Base-by-base conservation (phyloP, 805 yeast genomes). In the Saccharomycopsis sp. region DNA sequence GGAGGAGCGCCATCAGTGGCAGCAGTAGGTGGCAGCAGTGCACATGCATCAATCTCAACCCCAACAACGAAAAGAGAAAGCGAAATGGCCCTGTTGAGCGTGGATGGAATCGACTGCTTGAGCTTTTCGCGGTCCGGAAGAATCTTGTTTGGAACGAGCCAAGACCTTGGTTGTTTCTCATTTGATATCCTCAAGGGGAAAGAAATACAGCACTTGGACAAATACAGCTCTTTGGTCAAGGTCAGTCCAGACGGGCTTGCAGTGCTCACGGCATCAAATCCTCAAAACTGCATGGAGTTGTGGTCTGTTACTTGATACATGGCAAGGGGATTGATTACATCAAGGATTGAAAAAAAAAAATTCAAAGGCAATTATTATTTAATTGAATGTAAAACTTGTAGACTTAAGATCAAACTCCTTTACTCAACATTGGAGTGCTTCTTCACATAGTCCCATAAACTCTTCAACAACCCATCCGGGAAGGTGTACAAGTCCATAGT, bases 401-500 rank as follows among this genome's bases (percentile, higher is more conserved):
- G 18, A n/a, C n/a, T n/a, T n/a, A n/a, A n/a, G n/a, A n/a, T n/a
- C n/a, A n/a, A n/a, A n/a, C n/a, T n/a, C 9, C 6, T 65, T 16
- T 39, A 39, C 23, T 46, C 46, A 13, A 46, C 35, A 33, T 33
- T 41, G 23, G 61, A 59, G 52, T 84, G 79, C 62, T 80, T 84
- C 62, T 79, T 79, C 31, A 89, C 95, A 59, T 82, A 88, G 50
- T 89, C 97, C 94, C 94, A 87, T 61, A 89, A 70, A 68, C 94
- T 83, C 66, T 84, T 86, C 58, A 92, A 71, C 58, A 92, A 67
- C 31, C 82, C 76, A 58, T 89, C 96, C 16, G 97, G 97, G 51
- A 89, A 68, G 20, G 96, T 88, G 61, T 77, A 88, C 52, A 89
- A 71, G 63, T 89, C 98, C 84, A 89, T 85, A 41, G 94, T 86